Percentiles rank a stretch among this genome's conserved stretches.
phyloP scores from a whole-genome alignment of 257 asterid genomes.

The Vinca minor region DNA sequence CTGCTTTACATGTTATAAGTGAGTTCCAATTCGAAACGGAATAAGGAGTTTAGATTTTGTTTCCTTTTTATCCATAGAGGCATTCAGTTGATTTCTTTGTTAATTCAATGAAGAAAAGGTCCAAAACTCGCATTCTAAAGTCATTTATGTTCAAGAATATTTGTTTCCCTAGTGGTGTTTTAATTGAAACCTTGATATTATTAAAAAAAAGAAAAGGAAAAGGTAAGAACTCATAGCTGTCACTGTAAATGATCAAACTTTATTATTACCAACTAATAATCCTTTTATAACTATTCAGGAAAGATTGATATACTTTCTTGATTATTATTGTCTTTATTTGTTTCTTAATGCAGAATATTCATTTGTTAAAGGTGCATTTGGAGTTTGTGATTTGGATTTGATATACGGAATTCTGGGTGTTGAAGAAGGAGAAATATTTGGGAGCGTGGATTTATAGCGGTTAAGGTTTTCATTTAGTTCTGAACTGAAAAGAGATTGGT shows the following conservation, averaged over 20 bases:
- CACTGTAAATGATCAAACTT: neutral
- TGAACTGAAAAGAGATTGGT: constrained; percentile 20
- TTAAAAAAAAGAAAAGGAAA: too few relatives aligned
- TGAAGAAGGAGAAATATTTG: constrained; percentile 13
- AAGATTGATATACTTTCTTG: constrained; percentile 14
- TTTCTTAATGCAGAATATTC: constrained; percentile 32
- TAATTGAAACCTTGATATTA: neutral
- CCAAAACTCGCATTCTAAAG: neutral
- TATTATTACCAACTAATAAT: neutral
- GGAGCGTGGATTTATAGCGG: constrained; percentile 16
- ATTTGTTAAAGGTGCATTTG: constrained; percentile 12
- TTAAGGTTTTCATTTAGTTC: constrained; percentile 16
- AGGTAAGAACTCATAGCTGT: neutral
- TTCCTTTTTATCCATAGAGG: neutral
- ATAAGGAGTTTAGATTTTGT: neutral
- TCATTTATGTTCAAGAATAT: neutral
- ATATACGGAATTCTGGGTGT: constrained; percentile 29
- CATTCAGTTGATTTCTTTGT: constrained; percentile 6
- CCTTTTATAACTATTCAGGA: neutral
- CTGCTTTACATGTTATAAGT: neutral
- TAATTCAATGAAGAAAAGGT: neutral
- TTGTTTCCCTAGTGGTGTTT: neutral
- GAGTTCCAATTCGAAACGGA: neutral
- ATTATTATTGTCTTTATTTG: constrained; percentile 19
- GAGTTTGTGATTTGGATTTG: constrained; percentile 27